Conservation (phyloP, 2,329 filamentous ascomycete species). For the Ploettnerulaceae sp. region DNA sequence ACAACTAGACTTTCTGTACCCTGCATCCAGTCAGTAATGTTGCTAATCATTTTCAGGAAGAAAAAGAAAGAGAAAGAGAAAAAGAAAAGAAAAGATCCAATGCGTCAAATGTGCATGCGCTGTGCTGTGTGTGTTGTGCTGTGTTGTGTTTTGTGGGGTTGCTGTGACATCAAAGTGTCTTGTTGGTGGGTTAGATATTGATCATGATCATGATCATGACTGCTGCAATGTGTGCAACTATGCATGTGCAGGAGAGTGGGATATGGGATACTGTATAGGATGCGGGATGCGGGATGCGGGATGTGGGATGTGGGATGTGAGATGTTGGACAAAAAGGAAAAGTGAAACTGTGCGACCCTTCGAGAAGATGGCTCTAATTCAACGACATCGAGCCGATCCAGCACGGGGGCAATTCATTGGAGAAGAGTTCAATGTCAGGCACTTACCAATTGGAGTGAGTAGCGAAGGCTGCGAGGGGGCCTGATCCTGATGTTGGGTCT, state of each 20-base stretch:
- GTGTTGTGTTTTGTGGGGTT: too few relatives aligned
- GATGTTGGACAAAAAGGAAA: constrained; percentile 1
- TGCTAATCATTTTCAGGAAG: constrained; percentile 2
- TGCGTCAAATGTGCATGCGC: too few relatives aligned
- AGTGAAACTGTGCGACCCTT: not conserved
- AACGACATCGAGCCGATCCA: constrained; percentile 26
- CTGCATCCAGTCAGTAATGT: constrained; percentile 17
- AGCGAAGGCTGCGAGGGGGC: constrained; percentile 11
- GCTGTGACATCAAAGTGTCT: too few relatives aligned
- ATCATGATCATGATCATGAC: too few relatives aligned
- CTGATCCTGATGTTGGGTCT: constrained; percentile 24
- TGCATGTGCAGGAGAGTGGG: too few relatives aligned
- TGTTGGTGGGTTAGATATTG: too few relatives aligned
- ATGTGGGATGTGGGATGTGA: too few relatives aligned
- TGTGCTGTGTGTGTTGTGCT: too few relatives aligned
- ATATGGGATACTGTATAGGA: too few relatives aligned
- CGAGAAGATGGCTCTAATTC: constrained; percentile 19
- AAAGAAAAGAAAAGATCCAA: too few relatives aligned
- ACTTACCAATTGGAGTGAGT: constrained; percentile 31
- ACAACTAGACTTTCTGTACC: constrained; percentile 30
- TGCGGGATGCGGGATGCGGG: too few relatives aligned
- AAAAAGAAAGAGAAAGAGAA: not conserved
- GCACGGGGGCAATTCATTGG: constrained; percentile 27
- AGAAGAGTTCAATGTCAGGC: constrained; percentile 16
- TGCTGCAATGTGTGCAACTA: too few relatives aligned